Evolutionary conservation across 2,329 filamentous ascomycete species (phyloP).

Genomic region (Apiospora sp.): DNA sequence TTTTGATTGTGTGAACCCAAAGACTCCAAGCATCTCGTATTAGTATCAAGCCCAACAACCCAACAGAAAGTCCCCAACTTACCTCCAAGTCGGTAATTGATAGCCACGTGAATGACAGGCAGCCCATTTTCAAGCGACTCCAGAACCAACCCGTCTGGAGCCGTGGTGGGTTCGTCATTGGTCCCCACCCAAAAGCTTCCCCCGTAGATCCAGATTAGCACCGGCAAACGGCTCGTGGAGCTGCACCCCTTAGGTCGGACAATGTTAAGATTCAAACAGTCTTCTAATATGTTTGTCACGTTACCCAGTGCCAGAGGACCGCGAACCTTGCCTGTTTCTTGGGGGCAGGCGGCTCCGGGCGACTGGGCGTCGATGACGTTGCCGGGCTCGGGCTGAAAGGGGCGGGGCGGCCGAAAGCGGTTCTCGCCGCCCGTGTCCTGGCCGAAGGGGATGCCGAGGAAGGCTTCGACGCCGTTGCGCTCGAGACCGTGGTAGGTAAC

Average conservation of each 20-base stretch:
- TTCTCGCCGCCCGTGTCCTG: constrained; percentile 53
- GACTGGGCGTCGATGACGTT: constrained; percentile 47
- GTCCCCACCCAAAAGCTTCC: constrained; percentile 44
- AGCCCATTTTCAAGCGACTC: constrained; percentile 48
- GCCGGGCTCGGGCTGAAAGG: constrained; percentile 42
- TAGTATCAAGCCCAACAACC: constrained; percentile 24
- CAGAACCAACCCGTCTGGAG: constrained; percentile 54
- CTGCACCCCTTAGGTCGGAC: constrained; percentile 39
- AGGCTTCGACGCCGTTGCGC: constrained; percentile 55
- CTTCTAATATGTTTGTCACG: constrained; percentile 46
- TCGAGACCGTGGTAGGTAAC: constrained; percentile 53
- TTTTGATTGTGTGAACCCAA: constrained; percentile 34
- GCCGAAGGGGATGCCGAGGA: constrained; percentile 56
- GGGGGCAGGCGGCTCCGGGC: constrained; percentile 54
- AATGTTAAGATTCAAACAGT: constrained; percentile 42
- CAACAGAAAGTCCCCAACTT: constrained; percentile 26
- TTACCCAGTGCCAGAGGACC: constrained; percentile 45
- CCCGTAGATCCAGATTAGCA: constrained; percentile 47
- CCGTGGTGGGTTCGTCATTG: constrained; percentile 43
- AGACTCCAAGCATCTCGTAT: constrained; percentile 39
- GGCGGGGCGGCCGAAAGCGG: constrained; percentile 54
- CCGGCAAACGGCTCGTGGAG: constrained; percentile 39
- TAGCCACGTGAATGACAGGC: constrained; percentile 45
- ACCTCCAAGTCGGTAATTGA: constrained; percentile 46
- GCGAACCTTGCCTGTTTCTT: constrained; percentile 43